A percentile compares a stretch with the other conserved stretches of the same genome.
phyloP scores from a whole-genome alignment of 2,329 filamentous ascomycete species.

The Sphaerulina musiva region DNA sequence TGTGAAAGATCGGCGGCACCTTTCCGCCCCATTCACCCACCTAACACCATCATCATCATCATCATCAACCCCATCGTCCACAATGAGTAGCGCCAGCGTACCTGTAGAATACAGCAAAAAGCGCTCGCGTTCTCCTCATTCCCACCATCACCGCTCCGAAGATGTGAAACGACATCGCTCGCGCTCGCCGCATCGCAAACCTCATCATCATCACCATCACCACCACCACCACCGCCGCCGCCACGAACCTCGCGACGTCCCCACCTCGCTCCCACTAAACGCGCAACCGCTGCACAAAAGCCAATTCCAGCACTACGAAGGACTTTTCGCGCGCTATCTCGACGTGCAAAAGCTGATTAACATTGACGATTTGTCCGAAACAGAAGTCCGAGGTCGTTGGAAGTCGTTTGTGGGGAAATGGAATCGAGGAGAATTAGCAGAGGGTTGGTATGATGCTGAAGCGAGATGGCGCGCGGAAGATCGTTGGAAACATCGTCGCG shows the following conservation, averaged over 20 bases:
- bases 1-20: neutral
- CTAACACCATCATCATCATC: neutral
- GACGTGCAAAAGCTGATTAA: conserved; percentile 77
- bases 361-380: conserved; percentile 61
- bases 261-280: conserved; percentile 20
- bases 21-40: neutral
- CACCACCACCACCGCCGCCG: conserved; percentile 7
- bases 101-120: conserved; percentile 25
- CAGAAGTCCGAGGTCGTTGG: conserved; percentile 78
- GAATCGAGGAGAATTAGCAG: conserved; percentile 80
- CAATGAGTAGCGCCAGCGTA: neutral
- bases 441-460: conserved; percentile 87
- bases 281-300: conserved; percentile 56
- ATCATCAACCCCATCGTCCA: neutral
- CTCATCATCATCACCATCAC: conserved; percentile 6
- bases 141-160: conserved; percentile 1
- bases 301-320: conserved; percentile 59
- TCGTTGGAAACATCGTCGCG: conserved; percentile 20
- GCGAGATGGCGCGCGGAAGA: conserved; percentile 53
- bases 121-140: conserved; percentile 19
- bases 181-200: conserved; percentile 23
- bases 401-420: conserved; percentile 89
- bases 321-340: conserved; percentile 76
- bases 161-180: conserved; percentile 25
- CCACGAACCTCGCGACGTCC: neutral